phyloP scores from a whole-genome alignment of 2,329 filamentous ascomycete species.

The Fusarium kyushuense region DNA sequence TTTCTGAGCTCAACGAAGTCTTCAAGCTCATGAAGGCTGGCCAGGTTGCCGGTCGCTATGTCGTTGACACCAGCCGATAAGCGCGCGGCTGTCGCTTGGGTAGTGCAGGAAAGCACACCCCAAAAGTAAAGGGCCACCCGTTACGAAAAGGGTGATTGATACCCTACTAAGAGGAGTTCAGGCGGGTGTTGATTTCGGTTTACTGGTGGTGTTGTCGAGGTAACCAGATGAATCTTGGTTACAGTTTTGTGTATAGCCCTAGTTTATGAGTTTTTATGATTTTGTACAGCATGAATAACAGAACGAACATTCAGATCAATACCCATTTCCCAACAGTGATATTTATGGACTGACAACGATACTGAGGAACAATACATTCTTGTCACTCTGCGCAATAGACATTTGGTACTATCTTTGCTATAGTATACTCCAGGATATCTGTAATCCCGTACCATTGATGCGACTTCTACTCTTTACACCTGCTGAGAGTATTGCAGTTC shows the following conservation, averaged over 20 bases:
- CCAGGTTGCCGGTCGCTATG: conserved; percentile 82
- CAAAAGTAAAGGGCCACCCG: conserved; percentile 36
- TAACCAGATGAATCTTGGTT: conserved; percentile 42
- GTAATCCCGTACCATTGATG: not conserved
- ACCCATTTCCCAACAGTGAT: not conserved
- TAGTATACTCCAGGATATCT: not conserved
- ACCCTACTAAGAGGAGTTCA: conserved; percentile 46
- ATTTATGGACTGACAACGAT: not conserved
- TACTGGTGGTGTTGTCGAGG: conserved; percentile 44
- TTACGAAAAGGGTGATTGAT: conserved; percentile 41
- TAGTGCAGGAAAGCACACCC: conserved; percentile 23
- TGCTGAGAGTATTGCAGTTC: not conserved
- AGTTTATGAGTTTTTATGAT: conserved; percentile 46
- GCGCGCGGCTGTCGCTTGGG: conserved; percentile 39
- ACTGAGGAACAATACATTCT: not conserved
- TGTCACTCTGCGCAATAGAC: not conserved
- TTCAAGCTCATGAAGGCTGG: conserved; percentile 79
- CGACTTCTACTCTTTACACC: too few species aligned
- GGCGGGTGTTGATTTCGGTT: conserved; percentile 46
- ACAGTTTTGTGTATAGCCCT: conserved; percentile 41
- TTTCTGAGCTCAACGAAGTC: conserved; percentile 83
- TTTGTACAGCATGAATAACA: conserved; percentile 45
- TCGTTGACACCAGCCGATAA: conserved; percentile 78
- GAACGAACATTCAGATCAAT: conserved; percentile 39
- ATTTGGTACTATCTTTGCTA: not conserved